Percentiles rank a stretch among this genome's conserved stretches.
Conservation (phyloP, 139 green algal genomes). For the Closterium sp. region DNA sequence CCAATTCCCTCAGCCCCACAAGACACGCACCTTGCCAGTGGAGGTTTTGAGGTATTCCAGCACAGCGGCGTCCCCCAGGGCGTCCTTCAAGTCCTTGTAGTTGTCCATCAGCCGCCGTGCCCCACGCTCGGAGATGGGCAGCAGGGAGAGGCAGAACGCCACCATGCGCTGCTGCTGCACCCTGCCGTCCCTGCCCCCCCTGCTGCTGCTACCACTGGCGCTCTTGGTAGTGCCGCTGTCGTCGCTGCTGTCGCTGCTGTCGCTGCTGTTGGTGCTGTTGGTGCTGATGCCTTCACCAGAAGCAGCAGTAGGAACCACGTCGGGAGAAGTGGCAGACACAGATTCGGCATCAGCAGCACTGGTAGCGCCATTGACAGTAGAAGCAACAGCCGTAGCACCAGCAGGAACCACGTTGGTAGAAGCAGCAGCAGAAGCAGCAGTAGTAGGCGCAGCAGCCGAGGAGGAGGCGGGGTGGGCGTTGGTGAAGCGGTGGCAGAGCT, state of each 20-base stretch:
- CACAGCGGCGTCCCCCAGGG: conserved; percentile 71
- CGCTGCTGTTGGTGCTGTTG: too few relatives aligned
- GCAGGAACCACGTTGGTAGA: too few relatives aligned
- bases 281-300: not conserved
- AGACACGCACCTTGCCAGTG: conserved; percentile 38
- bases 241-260: too few relatives aligned
- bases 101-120: conserved; percentile 72
- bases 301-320: too few relatives aligned
- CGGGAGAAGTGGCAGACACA: too few relatives aligned
- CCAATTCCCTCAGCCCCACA: too few relatives aligned
- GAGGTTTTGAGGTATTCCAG: conserved; percentile 8
- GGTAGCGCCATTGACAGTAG: too few relatives aligned
- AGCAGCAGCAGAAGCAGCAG: not conserved
- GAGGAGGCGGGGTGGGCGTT: not conserved
- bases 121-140: conserved; percentile 81
- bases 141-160: conserved; percentile 79
- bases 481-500: too few relatives aligned
- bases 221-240: too few relatives aligned
- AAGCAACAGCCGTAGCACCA: too few relatives aligned
- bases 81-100: conserved; percentile 73
- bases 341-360: not conserved
- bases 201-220: too few relatives aligned
- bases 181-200: not conserved
- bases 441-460: not conserved
- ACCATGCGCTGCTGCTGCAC: conserved; percentile 73